Evolutionary conservation across 352 stramenopile species (phyloP).

Genomic region (Thalassiosira hispida): DNA sequence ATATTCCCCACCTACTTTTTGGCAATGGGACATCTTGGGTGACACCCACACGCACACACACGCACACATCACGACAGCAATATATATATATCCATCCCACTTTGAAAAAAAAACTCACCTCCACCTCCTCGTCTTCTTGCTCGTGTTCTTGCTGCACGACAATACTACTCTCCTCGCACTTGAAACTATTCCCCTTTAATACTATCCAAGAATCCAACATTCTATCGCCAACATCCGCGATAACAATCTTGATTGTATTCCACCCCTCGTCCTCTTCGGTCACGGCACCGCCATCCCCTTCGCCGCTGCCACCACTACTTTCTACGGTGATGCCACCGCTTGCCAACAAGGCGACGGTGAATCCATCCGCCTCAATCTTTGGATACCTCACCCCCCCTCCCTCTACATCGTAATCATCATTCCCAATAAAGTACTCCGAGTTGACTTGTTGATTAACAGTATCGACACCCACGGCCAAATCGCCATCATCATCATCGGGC

Average conservation of each 20-base stretch:
- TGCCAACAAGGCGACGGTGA: slow-evolving; percentile 13
- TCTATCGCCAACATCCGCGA: slow-evolving; percentile 25
- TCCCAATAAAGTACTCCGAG: not conserved
- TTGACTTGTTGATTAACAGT: slow-evolving; percentile 40
- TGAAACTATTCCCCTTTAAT: slow-evolving; percentile 14
- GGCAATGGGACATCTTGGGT: too few relatives aligned
- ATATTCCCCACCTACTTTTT: too few relatives aligned
- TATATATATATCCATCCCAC: too few relatives aligned
- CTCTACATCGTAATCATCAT: not conserved
- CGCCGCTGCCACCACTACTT: too few relatives aligned
- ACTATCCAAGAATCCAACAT: slow-evolving; percentile 35
- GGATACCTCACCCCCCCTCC: not conserved
- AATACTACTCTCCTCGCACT: slow-evolving; percentile 17
- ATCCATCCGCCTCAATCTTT: slow-evolving; percentile 36
- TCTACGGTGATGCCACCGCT: not conserved
- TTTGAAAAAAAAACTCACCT: too few relatives aligned
- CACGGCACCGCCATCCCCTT: too few relatives aligned
- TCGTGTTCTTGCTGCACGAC: too few relatives aligned
- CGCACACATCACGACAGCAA: too few relatives aligned
- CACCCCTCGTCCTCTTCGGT: too few relatives aligned
- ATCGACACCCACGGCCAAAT: slow-evolving; percentile 42
- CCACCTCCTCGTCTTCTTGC: too few relatives aligned
- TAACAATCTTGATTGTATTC: slow-evolving; percentile 28
- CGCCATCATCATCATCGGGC: slow-evolving; percentile 4
- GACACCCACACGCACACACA: too few relatives aligned